Evolutionary conservation across 345 rosid genomes (phyloP).

Genomic region (Syzygium jambos): DNA sequence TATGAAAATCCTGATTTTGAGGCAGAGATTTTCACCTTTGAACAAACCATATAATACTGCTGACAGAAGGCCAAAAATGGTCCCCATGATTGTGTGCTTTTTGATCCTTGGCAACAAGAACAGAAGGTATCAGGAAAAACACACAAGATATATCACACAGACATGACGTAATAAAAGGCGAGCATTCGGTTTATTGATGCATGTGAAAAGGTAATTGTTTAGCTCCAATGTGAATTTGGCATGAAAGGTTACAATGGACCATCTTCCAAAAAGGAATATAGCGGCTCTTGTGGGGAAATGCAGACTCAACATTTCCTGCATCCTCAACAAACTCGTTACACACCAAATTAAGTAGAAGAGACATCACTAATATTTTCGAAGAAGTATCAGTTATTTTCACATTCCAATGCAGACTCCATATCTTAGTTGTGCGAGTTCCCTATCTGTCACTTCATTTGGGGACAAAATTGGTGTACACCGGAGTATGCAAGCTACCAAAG

Average conservation of each 20-base stretch:
- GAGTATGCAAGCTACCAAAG: neutral
- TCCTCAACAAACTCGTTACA: neutral
- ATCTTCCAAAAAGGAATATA: neutral
- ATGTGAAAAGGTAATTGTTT: neutral
- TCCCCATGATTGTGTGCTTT: conserved; percentile 35
- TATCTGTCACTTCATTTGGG: neutral
- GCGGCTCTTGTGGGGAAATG: neutral
- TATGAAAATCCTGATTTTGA: neutral
- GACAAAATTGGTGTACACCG: neutral
- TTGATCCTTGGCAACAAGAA: conserved; percentile 22
- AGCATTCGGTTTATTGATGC: neutral
- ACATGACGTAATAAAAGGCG: too few species aligned
- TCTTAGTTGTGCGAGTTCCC: neutral
- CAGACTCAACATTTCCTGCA: neutral
- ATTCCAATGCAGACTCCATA: neutral
- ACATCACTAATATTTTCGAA: neutral
- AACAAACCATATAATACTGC: conserved; percentile 42
- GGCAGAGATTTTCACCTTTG: conserved; percentile 24
- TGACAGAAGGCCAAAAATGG: conserved; percentile 41
- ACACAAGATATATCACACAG: neutral
- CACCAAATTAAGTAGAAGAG: neutral
- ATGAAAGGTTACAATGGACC: neutral
- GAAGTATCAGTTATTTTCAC: neutral
- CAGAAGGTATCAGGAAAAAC: neutral
- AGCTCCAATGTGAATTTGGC: neutral